These are phyloP conservation scores for Cystofilobasidium bisporidii DNA, from an alignment of 768 basidiomycete genomes.

Conservation along the genomic window DNA sequence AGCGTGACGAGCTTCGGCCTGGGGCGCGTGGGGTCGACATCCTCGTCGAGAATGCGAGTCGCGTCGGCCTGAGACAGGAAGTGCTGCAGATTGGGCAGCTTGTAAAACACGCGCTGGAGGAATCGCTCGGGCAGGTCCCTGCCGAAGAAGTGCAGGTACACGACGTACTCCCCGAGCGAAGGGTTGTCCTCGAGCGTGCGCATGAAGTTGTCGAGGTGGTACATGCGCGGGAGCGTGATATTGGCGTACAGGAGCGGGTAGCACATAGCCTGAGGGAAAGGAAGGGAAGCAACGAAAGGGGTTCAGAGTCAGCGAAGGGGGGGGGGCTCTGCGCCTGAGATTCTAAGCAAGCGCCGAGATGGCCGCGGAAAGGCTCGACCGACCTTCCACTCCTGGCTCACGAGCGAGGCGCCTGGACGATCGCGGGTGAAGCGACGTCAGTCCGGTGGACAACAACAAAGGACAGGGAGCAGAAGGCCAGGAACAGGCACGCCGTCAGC, in stretches of 20 bases:
- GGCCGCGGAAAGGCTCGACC: too few species aligned
- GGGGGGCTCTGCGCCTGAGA: too few species aligned
- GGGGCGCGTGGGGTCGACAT: slow-evolving; percentile 4
- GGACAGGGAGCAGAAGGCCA: too few species aligned
- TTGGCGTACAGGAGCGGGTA: slow-evolving; percentile 16
- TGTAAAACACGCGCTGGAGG: slow-evolving; percentile 7
- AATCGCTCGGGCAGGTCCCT: slow-evolving; percentile 2
- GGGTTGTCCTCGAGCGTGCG: slow-evolving; percentile 4
- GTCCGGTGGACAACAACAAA: too few species aligned
- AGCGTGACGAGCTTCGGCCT: slow-evolving; percentile 17
- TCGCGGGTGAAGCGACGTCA: too few species aligned
- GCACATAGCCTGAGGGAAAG: slow-evolving; percentile 1
- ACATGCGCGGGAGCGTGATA: slow-evolving; percentile 10
- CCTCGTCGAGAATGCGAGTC: slow-evolving; percentile 9
- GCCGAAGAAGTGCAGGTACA: slow-evolving; percentile 19
- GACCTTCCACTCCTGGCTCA: slow-evolving; percentile 19
- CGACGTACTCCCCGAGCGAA: not conserved
- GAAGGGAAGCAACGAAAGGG: not conserved
- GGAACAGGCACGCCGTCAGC: too few species aligned
- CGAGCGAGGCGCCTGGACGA: not conserved
- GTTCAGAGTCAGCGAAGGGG: too few species aligned
- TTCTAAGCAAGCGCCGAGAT: too few species aligned
- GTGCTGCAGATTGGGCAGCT: slow-evolving; percentile 11
- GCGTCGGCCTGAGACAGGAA: slow-evolving; percentile 20
- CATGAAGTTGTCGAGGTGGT: slow-evolving; percentile 1